phyloP scores from a whole-genome alignment of 2,329 filamentous ascomycete genomes.

The Thielaviopsis punctulata region DNA sequence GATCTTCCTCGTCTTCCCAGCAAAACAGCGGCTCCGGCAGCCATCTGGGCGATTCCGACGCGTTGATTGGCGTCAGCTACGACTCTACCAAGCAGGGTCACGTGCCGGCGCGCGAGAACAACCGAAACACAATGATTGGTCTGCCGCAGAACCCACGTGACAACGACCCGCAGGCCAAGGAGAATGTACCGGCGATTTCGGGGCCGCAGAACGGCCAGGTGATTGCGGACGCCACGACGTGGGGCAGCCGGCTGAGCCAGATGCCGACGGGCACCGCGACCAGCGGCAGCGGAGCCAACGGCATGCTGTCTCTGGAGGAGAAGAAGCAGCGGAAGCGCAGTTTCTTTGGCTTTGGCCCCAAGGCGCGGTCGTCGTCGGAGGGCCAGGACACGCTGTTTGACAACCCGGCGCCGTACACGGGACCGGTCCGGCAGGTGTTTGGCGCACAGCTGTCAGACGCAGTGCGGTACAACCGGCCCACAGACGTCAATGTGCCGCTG shows the following conservation, averaged over 20 bases:
- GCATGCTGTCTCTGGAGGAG: constrained; percentile 38
- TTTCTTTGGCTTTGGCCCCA: constrained; percentile 53
- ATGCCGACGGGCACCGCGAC: constrained; percentile 1
- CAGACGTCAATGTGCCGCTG: constrained; percentile 55
- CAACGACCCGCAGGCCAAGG: constrained; percentile 19
- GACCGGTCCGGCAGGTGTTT: constrained; percentile 56
- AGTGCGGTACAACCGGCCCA: constrained; percentile 60
- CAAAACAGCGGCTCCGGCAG: constrained; percentile 16
- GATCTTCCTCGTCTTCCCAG: background rate
- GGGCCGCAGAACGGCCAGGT: constrained; percentile 68
- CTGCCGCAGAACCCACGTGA: constrained; percentile 18
- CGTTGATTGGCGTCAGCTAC: constrained; percentile 40
- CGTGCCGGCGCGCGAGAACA: constrained; percentile 20
- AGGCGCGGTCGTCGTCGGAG: constrained; percentile 40
- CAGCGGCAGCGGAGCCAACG: background rate
- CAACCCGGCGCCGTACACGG: constrained; percentile 29
- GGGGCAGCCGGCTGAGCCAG: constrained; percentile 54
- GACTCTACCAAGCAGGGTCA: constrained; percentile 37
- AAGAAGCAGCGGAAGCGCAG: constrained; percentile 68
- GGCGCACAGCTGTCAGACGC: constrained; percentile 74
- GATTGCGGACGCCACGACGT: constrained; percentile 66
- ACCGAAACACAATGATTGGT: constrained; percentile 22
- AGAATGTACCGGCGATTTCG: constrained; percentile 42
- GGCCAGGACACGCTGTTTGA: constrained; percentile 38
- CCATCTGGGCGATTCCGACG: constrained; percentile 25